Conservation (phyloP, 2,329 filamentous ascomycete species). For the Colletotrichum eleusines region DNA sequence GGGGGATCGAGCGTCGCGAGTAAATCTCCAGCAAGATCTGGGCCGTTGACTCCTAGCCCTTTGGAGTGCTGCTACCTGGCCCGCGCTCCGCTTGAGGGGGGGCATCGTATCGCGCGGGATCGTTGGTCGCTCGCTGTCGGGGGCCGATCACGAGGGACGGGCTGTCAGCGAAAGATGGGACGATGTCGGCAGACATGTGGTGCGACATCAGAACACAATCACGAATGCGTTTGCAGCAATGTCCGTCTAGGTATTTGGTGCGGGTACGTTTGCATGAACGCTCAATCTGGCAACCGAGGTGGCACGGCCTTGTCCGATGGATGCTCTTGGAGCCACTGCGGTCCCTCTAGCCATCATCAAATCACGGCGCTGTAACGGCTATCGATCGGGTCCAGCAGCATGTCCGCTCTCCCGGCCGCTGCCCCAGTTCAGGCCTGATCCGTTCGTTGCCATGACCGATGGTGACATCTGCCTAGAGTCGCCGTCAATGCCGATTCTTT, state of each 20-base stretch:
- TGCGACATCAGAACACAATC: constrained; percentile 30
- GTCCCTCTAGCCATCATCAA: neutral
- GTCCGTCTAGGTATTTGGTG: too few relatives aligned
- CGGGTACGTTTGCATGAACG: constrained; percentile 20
- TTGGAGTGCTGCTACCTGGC: constrained; percentile 11
- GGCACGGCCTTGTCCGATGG: constrained; percentile 22
- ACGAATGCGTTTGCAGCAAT: constrained; percentile 3
- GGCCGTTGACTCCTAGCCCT: constrained; percentile 19
- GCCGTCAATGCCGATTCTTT: neutral
- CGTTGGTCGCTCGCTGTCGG: constrained; percentile 18
- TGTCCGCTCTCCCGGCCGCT: constrained; percentile 7
- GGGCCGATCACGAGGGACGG: constrained; percentile 33
- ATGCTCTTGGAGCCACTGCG: constrained; percentile 20
- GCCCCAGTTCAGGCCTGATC: constrained; percentile 4
- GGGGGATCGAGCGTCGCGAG: constrained; percentile 15
- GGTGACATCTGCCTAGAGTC: neutral
- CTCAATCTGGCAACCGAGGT: constrained; percentile 24
- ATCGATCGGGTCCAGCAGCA: constrained; percentile 12
- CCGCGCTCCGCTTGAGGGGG: constrained; percentile 2
- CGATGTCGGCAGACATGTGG: constrained; percentile 37
- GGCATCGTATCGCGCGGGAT: constrained; percentile 2
- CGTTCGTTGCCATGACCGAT: neutral
- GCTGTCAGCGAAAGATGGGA: constrained; percentile 26
- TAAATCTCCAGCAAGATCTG: constrained; percentile 25
- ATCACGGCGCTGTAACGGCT: constrained; percentile 2